phyloP scores from a whole-genome alignment of 768 basidiomycete species.

The Trametes sanguinea region DNA sequence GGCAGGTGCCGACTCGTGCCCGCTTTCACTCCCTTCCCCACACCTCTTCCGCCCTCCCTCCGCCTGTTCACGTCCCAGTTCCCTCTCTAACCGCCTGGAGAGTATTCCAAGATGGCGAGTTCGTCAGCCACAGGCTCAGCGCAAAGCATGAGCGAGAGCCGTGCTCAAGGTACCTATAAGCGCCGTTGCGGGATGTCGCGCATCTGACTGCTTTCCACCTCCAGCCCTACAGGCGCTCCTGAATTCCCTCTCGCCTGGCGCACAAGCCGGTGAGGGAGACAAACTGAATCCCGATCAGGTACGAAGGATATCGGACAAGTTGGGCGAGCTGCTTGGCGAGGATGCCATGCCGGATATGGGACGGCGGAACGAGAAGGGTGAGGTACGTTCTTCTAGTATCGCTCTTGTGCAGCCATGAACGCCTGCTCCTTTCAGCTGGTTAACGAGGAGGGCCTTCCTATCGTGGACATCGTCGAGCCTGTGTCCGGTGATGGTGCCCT shows the following conservation, averaged over 20 bases:
- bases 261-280: conserved; percentile 5
- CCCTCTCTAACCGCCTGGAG: neutral
- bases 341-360: conserved; percentile 35
- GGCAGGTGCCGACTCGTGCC: conserved; percentile 22
- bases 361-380: conserved; percentile 54
- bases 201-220: conserved; percentile 8
- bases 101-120: conserved; percentile 13
- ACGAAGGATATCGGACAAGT: conserved; percentile 56
- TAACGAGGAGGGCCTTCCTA: conserved; percentile 79
- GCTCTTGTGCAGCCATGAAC: conserved; percentile 20
- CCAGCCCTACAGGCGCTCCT: conserved; percentile 45
- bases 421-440: conserved; percentile 47
- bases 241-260: conserved; percentile 36
- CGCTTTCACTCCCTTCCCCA: neutral
- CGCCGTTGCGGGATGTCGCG: neutral
- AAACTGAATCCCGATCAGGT: conserved; percentile 51
- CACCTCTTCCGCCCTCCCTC: neutral
- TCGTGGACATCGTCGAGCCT: conserved; percentile 76
- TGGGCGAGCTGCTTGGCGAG: conserved; percentile 58
- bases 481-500: conserved; percentile 29
- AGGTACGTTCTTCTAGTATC: conserved; percentile 51
- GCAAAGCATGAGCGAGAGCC: conserved; percentile 34
- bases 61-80: neutral
- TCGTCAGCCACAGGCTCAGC: conserved; percentile 9
- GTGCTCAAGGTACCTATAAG: conserved; percentile 37